A percentile compares a stretch with the other conserved stretches of the same genome.
Evolutionary conservation across 257 asterid species (phyloP).

Genomic region (Verbena officinalis): DNA sequence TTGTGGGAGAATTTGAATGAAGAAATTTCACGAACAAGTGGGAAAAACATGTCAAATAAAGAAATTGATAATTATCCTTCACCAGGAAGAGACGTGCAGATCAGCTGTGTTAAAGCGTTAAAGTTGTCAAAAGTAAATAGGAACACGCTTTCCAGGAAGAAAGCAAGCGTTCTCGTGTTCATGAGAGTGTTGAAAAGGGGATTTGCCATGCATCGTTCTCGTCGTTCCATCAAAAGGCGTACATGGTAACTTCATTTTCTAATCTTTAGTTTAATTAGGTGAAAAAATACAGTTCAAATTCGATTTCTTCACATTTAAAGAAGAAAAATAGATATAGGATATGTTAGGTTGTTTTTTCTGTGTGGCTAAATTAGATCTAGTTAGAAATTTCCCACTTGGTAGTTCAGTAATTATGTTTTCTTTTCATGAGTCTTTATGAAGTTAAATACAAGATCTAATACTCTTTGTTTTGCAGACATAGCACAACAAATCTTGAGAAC

Average conservation of each 20-base stretch:
- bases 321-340: neutral
- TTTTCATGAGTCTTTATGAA: too few species aligned
- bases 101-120: slow-evolving; percentile 37
- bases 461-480: too few species aligned
- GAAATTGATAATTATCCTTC: slow-evolving; percentile 23
- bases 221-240: slow-evolving; percentile 34
- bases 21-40: slow-evolving; percentile 24
- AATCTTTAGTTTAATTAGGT: neutral
- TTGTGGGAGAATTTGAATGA: slow-evolving; percentile 51
- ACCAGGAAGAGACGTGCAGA: slow-evolving; percentile 32
- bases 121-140: slow-evolving; percentile 34
- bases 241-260: slow-evolving; percentile 22
- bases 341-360: too few species aligned
- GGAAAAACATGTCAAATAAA: slow-evolving; percentile 13
- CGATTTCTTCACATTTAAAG: neutral
- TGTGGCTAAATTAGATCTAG: too few species aligned
- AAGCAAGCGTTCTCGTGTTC: slow-evolving; percentile 37
- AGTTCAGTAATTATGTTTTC: too few species aligned
- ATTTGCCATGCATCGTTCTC: slow-evolving; percentile 37
- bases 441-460: too few species aligned
- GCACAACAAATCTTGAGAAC: too few species aligned
- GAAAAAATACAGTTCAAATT: neutral
- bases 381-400: too few species aligned
- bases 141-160: slow-evolving; percentile 28
- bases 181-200: slow-evolving; percentile 38